Base-by-base conservation (phyloP, 768 basidiomycete genomes). In the Gymnopilus junonius region DNA sequence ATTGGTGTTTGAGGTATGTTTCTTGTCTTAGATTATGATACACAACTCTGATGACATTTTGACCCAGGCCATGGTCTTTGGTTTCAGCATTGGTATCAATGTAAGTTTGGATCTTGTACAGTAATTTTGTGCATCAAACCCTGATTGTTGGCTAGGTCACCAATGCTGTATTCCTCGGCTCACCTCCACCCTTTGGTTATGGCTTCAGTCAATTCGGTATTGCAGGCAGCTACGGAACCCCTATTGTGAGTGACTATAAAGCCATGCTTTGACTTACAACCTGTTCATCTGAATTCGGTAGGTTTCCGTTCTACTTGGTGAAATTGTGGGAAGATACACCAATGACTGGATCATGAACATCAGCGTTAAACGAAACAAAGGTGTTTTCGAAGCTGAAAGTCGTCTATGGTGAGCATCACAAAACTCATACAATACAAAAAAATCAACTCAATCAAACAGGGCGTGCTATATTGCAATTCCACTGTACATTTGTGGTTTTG, bases 21-120 rank as follows among this genome's bases (percentile, higher is more conserved):
- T 31, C 29, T 3, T 35, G 35, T 4, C 20, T 20, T n/a, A n/a
- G 10, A n/a, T 42, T 42, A 6, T 20, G 1, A 42, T 4, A 32
- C 15, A 17, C 11, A 15, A 25, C 11, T 35, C 45, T 32, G 14
- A 20, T 32, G 14, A 20, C 42, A 29, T 3, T n/a, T 42, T 53
- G 17, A 27, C 31, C 14, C 10, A 70, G 83, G 86, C 81, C 5
- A 70, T 85, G 61, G 68, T 87, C 0, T 90, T 91, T 68, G 89
- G 89, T 1, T 89, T 89, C 70, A 74, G 80, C n/a, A 88, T 88
- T 59, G 87, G 88, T 34, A 85, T 87, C 54, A 88, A 87, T 65
- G 85, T 86, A 55, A 42, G 80, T 58, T 20, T 23, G 51, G n/a
- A 2, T 11, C 39, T 50, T 2, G 54, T 56, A 6, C 3, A 1